Conservation (phyloP, 1,284 basidiomycete genomes). For the Marasmius oreades region DNA sequence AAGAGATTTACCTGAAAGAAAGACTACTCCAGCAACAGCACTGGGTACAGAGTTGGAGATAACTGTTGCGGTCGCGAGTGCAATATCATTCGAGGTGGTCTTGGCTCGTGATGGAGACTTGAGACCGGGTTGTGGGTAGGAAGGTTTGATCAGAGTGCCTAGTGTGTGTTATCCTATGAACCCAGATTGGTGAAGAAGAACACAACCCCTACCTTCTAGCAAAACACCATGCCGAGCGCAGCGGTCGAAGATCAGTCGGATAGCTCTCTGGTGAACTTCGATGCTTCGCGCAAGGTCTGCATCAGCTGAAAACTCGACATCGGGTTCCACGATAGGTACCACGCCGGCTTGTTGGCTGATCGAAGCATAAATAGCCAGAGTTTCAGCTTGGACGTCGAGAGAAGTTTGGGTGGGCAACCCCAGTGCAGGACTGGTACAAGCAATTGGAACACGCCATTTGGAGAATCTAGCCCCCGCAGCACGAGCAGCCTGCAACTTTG, state of each 20-base stretch:
- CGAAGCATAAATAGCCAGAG: slow-evolving; percentile 40
- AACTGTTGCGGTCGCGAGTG: slow-evolving; percentile 43
- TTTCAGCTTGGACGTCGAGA: slow-evolving; percentile 43
- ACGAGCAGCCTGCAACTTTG: slow-evolving; percentile 38
- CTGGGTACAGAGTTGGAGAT: slow-evolving; percentile 43
- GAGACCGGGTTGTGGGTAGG: slow-evolving; percentile 47
- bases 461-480: slow-evolving; percentile 46
- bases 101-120: slow-evolving; percentile 35
- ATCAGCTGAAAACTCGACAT: slow-evolving; percentile 48
- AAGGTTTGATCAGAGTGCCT: slow-evolving; percentile 51
- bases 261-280: slow-evolving; percentile 44
- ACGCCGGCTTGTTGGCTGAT: slow-evolving; percentile 47
- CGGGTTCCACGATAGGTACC: slow-evolving; percentile 51
- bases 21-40: slow-evolving; percentile 45
- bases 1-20: slow-evolving; percentile 39
- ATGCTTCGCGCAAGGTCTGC: slow-evolving; percentile 42
- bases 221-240: slow-evolving; percentile 45
- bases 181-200: background rate
- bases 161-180: background rate
- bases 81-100: slow-evolving; percentile 40
- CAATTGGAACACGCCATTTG: slow-evolving; percentile 49
- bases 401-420: slow-evolving; percentile 36
- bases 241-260: slow-evolving; percentile 41
- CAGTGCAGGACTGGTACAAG: slow-evolving; percentile 33
- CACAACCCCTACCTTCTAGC: slow-evolving; percentile 38